Conservation (phyloP, 805 yeast species). For the Kazachstania psychrophila region DNA sequence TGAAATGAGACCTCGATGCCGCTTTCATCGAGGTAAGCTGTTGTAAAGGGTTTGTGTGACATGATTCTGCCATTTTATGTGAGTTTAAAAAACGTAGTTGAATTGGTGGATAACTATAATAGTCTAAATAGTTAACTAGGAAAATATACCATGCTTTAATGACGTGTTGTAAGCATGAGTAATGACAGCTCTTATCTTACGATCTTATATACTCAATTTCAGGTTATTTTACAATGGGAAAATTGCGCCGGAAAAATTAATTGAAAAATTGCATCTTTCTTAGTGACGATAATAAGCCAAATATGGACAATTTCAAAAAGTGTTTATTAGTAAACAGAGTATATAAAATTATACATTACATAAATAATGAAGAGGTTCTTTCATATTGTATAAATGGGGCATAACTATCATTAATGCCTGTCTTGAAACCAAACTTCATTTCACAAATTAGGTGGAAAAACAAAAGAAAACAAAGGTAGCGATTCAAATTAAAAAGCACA, state of each 20-base stretch:
- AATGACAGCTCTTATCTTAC: too few species aligned
- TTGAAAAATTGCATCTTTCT: not conserved
- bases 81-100: too few species aligned
- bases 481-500: not conserved
- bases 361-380: not conserved
- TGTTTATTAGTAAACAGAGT: not conserved
- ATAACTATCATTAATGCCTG: not conserved
- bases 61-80: slow-evolving; percentile 5
- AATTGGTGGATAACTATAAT: too few species aligned
- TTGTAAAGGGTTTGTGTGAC: slow-evolving; percentile 18
- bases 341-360: slow-evolving; percentile 2
- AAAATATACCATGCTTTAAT: too few species aligned
- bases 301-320: too few species aligned
- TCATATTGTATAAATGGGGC: not conserved
- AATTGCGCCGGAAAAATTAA: not conserved
- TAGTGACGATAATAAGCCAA: too few species aligned
- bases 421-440: not conserved
- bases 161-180: too few species aligned
- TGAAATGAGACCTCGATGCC: too few species aligned
- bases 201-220: too few species aligned
- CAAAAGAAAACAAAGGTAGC: not conserved
- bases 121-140: too few species aligned
- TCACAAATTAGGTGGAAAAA: not conserved
- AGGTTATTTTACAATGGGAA: too few species aligned
- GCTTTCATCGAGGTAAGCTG: too few species aligned